phyloP scores from a whole-genome alignment of 1,284 basidiomycete genomes.

The Flammula alnicola region DNA sequence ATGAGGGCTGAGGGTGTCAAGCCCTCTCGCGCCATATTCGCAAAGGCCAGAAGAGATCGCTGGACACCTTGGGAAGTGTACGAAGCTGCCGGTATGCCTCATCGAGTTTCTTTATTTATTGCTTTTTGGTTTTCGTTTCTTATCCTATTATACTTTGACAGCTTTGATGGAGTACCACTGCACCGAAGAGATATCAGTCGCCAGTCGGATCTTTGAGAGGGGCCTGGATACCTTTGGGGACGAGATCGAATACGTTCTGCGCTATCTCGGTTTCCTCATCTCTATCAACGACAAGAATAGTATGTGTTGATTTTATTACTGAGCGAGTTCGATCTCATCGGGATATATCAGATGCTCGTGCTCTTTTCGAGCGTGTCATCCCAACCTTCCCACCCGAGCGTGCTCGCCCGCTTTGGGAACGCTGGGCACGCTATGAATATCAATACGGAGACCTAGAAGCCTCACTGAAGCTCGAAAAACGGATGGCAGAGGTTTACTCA shows the following conservation, averaged over 20 bases:
- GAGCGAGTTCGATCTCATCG: constrained; percentile 6
- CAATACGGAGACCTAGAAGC: constrained; percentile 93
- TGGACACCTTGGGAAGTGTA: constrained; percentile 93
- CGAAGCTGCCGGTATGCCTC: constrained; percentile 81
- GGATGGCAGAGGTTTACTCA: constrained; percentile 88
- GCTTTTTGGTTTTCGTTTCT: constrained; percentile 1
- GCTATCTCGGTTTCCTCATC: constrained; percentile 93
- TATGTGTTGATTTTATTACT: constrained; percentile 33
- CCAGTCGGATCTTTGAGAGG: constrained; percentile 92
- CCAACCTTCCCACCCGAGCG: constrained; percentile 79
- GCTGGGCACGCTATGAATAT: constrained; percentile 96
- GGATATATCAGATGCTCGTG: constrained; percentile 79
- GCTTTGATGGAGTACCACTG: constrained; percentile 97
- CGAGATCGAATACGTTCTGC: constrained; percentile 85
- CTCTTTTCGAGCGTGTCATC: constrained; percentile 91
- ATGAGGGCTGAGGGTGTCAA: constrained; percentile 83
- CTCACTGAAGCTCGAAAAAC: constrained; percentile 86
- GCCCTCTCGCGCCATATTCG: constrained; percentile 80
- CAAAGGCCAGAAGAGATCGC: constrained; percentile 83
- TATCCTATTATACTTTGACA: constrained; percentile 33
- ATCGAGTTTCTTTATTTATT: constrained; percentile 2
- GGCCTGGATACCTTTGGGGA: constrained; percentile 88
- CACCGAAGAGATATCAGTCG: constrained; percentile 84
- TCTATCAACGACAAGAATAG: constrained; percentile 96
- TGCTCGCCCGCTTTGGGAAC: constrained; percentile 90